Conservation (phyloP, 2,329 filamentous ascomycete genomes). For the Lasiodiplodia theobromae region DNA sequence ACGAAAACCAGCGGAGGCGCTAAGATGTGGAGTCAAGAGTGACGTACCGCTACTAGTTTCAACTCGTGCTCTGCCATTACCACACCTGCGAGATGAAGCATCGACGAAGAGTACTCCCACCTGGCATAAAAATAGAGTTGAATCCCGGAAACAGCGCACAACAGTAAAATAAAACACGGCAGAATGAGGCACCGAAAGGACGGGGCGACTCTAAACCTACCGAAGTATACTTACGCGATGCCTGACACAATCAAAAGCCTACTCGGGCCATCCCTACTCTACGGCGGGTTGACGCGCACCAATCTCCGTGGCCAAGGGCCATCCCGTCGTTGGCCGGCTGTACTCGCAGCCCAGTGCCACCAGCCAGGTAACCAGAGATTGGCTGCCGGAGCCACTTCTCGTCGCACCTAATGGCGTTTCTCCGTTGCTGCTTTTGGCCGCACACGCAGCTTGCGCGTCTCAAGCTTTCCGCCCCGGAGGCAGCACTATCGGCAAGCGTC, state of each 20-base stretch:
- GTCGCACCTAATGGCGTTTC: constrained; percentile 20
- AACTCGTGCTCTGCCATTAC: background rate
- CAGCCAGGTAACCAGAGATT: constrained; percentile 20
- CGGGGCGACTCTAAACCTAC: constrained; percentile 24
- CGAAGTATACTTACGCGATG: constrained; percentile 25
- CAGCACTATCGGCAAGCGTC: constrained; percentile 11
- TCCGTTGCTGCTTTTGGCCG: constrained; percentile 20
- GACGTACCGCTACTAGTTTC: background rate
- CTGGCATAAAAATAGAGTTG: background rate
- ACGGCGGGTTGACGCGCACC: constrained; percentile 4
- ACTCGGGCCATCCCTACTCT: constrained; percentile 4
- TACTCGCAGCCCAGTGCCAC: constrained; percentile 8
- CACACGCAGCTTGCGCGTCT: constrained; percentile 25
- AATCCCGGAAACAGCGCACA: background rate
- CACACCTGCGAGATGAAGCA: background rate
- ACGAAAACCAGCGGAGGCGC: background rate
- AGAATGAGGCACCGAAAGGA: background rate
- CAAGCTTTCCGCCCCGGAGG: constrained; percentile 11
- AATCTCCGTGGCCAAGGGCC: constrained; percentile 18
- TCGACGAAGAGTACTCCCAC: background rate
- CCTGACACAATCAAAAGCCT: constrained; percentile 19
- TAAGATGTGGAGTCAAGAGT: constrained; percentile 1
- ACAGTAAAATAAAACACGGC: constrained; percentile 13
- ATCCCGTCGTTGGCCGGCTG: background rate
- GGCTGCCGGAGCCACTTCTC: background rate